Percentiles rank a stretch among this genome's conserved stretches.
Conservation (phyloP, 768 basidiomycete species). For the Guyanaporus albipodus region DNA sequence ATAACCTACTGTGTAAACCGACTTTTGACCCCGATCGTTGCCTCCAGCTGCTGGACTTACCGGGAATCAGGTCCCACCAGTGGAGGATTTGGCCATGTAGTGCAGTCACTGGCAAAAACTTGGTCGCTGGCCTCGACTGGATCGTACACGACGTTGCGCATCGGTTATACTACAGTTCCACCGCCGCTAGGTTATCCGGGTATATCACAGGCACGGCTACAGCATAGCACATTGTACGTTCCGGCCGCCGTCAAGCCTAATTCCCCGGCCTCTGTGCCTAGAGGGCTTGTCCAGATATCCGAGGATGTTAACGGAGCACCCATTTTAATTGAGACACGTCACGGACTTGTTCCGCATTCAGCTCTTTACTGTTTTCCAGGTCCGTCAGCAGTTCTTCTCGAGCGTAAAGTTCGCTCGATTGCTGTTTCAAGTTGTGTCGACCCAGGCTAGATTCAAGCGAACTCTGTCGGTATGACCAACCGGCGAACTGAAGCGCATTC, state of each 20-base stretch:
- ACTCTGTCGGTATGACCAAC: conserved; percentile 6
- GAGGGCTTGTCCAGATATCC: neutral
- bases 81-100: conserved; percentile 93
- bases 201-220: conserved; percentile 1
- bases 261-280: conserved; percentile 11
- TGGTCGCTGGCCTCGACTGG: conserved; percentile 88
- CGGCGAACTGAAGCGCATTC: conserved; percentile 2
- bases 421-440: conserved; percentile 11
- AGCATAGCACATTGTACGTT: neutral
- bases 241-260: conserved; percentile 1
- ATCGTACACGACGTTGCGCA: conserved; percentile 84
- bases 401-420: conserved; percentile 1
- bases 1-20: neutral
- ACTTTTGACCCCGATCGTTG: conserved; percentile 5
- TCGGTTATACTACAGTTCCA: conserved; percentile 78
- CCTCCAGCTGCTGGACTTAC: conserved; percentile 72
- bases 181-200: conserved; percentile 10
- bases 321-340: conserved; percentile 11
- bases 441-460: conserved; percentile 9
- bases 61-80: conserved; percentile 78
- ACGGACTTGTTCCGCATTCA: no score
- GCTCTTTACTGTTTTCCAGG: conserved; percentile 3
- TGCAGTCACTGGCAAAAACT: conserved; percentile 83
- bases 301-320: conserved; percentile 2
- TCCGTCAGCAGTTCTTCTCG: conserved; percentile 8